Percentiles rank a stretch among this genome's conserved stretches.
Evolutionary conservation across 495 filamentous ascomycete species (phyloP).

Genomic region (Aspergillus hancockii): DNA sequence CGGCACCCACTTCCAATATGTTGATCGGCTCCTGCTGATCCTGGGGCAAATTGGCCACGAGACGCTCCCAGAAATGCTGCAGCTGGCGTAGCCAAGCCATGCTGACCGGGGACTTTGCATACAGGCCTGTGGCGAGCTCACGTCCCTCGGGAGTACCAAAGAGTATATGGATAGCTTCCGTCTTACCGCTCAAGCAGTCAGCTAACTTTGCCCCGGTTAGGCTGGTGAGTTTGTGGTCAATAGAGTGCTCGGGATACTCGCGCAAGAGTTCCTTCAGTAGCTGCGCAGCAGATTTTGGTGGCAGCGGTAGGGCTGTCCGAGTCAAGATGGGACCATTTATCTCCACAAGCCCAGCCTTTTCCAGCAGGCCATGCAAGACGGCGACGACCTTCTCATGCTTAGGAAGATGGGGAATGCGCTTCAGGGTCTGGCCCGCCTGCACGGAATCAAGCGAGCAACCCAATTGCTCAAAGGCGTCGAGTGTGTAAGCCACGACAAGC

Average conservation of each 20-base stretch:
- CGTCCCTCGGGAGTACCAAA: conserved; percentile 48
- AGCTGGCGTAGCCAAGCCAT: conserved; percentile 36
- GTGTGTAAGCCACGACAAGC: conserved; percentile 35
- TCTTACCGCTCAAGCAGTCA: conserved; percentile 37
- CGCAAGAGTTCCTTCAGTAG: conserved; percentile 37
- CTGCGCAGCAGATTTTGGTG: conserved; percentile 27
- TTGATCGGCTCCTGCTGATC: conserved; percentile 21
- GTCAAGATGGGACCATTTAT: conserved; percentile 30
- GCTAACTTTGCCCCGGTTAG: conserved; percentile 42
- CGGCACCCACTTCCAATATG: conserved; percentile 46
- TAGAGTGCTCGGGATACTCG: conserved; percentile 33
- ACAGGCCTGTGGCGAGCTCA: conserved; percentile 41
- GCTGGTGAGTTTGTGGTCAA: conserved; percentile 38
- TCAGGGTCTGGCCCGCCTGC: conserved; percentile 29
- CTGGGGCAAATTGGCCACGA: conserved; percentile 24
- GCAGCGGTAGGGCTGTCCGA: conserved; percentile 38
- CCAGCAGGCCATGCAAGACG: conserved; percentile 39
- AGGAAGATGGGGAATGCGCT: conserved; percentile 27
- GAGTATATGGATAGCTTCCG: conserved; percentile 44
- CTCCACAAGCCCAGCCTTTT: conserved; percentile 40
- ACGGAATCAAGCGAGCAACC: conserved; percentile 32
- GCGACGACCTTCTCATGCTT: conserved; percentile 31
- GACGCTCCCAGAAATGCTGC: conserved; percentile 34
- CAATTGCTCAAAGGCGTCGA: conserved; percentile 45
- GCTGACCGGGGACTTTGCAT: conserved; percentile 41